These are phyloP conservation scores for Metarhizium humberi DNA, from an alignment of 2,329 filamentous ascomycete species.

Conservation along the genomic window DNA sequence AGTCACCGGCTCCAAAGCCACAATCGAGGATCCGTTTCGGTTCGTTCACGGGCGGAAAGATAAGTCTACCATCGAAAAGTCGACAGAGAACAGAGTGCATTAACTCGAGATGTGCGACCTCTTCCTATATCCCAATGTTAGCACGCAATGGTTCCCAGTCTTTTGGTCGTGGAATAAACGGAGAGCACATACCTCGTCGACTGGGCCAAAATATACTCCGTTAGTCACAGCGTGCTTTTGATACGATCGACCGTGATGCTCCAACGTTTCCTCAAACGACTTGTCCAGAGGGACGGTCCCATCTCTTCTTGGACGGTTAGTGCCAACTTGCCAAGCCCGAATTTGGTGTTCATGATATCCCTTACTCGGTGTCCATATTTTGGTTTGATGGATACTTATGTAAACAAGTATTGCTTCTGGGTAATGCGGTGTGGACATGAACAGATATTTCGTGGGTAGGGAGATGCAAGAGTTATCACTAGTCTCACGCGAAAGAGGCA, in stretches of 20 bases:
- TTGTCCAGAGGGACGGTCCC: conserved; percentile 47
- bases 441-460: neutral
- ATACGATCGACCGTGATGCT: conserved; percentile 53
- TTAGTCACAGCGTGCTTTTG: conserved; percentile 59
- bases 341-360: conserved; percentile 3
- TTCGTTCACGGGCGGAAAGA: conserved; percentile 57
- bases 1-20: conserved; percentile 61
- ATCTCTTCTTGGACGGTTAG: conserved; percentile 26
- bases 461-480: neutral
- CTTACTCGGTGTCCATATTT: conserved; percentile 24
- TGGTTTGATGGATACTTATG: neutral
- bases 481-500: neutral
- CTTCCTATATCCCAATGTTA: conserved; percentile 39
- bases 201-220: conserved; percentile 55
- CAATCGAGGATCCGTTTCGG: conserved; percentile 59
- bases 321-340: neutral
- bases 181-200: conserved; percentile 53
- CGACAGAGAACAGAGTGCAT: conserved; percentile 53
- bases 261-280: conserved; percentile 47
- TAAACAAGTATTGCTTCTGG: neutral
- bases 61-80: conserved; percentile 56
- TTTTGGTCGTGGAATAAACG: neutral
- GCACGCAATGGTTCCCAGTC: neutral
- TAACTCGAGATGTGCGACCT: conserved; percentile 54
- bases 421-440: neutral